These are phyloP conservation scores for Alternaria sp. DNA, from an alignment of 2,329 filamentous ascomycete genomes.

Conservation along the genomic window DNA sequence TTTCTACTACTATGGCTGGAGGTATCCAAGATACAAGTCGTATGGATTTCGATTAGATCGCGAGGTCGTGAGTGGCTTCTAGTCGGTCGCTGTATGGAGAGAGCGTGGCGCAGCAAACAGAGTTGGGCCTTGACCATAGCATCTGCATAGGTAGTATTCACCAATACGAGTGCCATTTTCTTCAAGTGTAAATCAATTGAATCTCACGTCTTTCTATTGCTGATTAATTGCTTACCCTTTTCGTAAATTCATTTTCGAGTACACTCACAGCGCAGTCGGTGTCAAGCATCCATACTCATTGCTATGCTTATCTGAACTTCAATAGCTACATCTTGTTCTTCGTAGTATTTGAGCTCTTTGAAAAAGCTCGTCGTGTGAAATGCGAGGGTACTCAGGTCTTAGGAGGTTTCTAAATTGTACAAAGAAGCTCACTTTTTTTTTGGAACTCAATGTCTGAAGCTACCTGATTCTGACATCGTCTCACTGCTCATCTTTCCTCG, in stretches of 20 bases:
- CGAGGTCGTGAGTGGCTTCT: background rate
- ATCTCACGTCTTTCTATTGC: background rate
- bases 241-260: background rate
- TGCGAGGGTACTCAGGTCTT: background rate
- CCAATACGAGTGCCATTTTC: background rate
- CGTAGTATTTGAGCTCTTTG: background rate
- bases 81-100: background rate
- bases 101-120: background rate
- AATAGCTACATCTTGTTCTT: background rate
- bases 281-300: background rate
- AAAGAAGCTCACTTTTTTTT: background rate
- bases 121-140: background rate
- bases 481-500: background rate
- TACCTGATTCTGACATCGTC: background rate
- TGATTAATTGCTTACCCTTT: background rate
- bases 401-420: background rate
- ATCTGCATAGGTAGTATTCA: background rate
- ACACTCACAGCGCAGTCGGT: background rate
- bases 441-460: background rate
- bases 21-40: accelerated
- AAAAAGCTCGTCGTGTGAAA: background rate
- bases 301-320: background rate
- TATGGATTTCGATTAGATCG: background rate
- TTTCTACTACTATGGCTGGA: background rate
- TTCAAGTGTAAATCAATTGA: background rate